Conservation (phyloP, 1,284 basidiomycete species). For the Lignosus rhinocerotis region DNA sequence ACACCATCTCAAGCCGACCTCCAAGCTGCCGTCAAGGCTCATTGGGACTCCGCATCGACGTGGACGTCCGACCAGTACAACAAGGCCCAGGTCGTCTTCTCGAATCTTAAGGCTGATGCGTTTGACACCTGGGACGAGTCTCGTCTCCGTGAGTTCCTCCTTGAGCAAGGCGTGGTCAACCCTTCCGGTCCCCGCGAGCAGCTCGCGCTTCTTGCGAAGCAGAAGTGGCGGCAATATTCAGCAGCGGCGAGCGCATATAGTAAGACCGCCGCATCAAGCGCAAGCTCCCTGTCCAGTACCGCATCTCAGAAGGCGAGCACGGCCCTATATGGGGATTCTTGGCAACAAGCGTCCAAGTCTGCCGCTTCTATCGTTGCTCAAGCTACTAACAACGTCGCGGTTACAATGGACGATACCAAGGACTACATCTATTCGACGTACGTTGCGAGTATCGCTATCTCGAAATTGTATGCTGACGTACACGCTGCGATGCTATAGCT, state of each 20-base stretch:
- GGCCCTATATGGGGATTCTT: slow-evolving; percentile 57
- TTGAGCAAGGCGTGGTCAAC: slow-evolving; percentile 83
- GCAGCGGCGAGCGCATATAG: slow-evolving; percentile 39
- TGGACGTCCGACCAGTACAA: slow-evolving; percentile 74
- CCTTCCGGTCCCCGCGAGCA: slow-evolving; percentile 81
- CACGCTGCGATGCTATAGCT: slow-evolving; percentile 34
- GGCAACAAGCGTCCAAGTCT: slow-evolving; percentile 48
- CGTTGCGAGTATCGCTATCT: background rate
- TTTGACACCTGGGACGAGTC: slow-evolving; percentile 84
- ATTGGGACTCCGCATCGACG: slow-evolving; percentile 43
- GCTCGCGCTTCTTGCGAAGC: slow-evolving; percentile 76
- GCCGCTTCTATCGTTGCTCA: slow-evolving; percentile 36
- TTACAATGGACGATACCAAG: slow-evolving; percentile 69
- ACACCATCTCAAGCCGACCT: slow-evolving; percentile 43
- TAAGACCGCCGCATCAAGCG: slow-evolving; percentile 25
- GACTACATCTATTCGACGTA: slow-evolving; percentile 83
- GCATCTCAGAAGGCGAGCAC: slow-evolving; percentile 47
- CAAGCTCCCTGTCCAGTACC: slow-evolving; percentile 44
- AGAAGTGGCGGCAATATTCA: slow-evolving; percentile 61
- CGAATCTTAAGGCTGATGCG: slow-evolving; percentile 45
- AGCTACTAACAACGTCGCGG: slow-evolving; percentile 55
- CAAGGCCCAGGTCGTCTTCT: slow-evolving; percentile 45
- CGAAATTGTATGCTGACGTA: background rate
- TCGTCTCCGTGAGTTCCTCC: slow-evolving; percentile 77
- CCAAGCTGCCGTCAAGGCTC: slow-evolving; percentile 22